phyloP scores from a whole-genome alignment of 2,329 filamentous ascomycete genomes.

The Aspergillus chevalieri region DNA sequence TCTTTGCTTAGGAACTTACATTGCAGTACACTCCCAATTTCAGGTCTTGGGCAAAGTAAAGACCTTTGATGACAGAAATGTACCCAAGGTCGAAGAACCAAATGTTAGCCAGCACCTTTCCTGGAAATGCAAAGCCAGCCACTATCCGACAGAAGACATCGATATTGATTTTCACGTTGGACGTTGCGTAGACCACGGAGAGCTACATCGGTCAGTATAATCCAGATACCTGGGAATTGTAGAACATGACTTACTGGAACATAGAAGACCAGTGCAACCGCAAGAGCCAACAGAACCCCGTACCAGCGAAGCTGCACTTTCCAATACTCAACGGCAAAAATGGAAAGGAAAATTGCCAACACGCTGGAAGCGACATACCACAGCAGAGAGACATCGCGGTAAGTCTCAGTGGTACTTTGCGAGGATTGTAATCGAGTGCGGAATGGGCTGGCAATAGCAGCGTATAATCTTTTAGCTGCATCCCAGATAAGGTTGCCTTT shows the following conservation, averaged over 20 bases:
- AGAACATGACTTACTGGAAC: constrained; percentile 11
- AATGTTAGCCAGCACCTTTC: constrained; percentile 24
- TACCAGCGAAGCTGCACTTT: constrained; percentile 20
- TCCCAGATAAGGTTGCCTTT: constrained; percentile 10
- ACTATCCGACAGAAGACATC: constrained; percentile 23
- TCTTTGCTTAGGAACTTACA: constrained; percentile 4
- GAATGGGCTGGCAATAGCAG: neutral
- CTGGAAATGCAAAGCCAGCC: constrained; percentile 25
- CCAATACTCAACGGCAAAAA: constrained; percentile 22
- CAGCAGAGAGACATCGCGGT: constrained; percentile 14
- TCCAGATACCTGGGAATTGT: neutral
- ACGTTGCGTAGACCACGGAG: constrained; percentile 19
- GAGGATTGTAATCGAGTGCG: neutral
- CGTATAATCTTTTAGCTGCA: neutral
- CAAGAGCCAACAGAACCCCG: constrained; percentile 18
- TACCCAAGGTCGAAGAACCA: constrained; percentile 25
- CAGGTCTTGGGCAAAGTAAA: constrained; percentile 24
- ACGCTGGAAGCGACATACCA: constrained; percentile 15
- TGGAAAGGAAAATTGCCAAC: constrained; percentile 16
- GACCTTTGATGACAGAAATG: constrained; percentile 20
- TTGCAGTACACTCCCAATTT: constrained; percentile 21
- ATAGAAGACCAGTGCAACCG: constrained; percentile 18
- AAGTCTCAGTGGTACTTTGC: neutral
- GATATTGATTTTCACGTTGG: constrained; percentile 23
- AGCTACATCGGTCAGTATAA: constrained; percentile 9